Evolutionary conservation across 2,329 filamentous ascomycete species (phyloP).

Genomic region (Dothidotthia symphoricarpi): DNA sequence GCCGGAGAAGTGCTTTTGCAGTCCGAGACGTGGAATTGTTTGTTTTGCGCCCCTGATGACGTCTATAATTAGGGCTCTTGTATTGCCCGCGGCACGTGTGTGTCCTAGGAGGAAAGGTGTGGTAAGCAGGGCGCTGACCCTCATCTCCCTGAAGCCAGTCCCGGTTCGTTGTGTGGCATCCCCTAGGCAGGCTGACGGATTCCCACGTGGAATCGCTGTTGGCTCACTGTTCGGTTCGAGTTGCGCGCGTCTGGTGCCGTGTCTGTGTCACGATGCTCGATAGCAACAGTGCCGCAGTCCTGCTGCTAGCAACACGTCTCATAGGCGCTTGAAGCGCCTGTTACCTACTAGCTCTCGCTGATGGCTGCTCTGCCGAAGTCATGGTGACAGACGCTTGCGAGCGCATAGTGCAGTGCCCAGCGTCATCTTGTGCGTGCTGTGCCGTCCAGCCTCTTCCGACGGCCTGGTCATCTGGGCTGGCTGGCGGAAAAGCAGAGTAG

Average conservation of each 20-base stretch:
- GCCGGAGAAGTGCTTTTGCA: constrained; percentile 25
- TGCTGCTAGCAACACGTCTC: constrained; percentile 2
- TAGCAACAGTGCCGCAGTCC: not conserved
- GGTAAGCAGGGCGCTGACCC: constrained; percentile 24
- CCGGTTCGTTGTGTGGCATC: constrained; percentile 24
- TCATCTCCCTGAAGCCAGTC: constrained; percentile 26
- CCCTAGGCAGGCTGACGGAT: constrained; percentile 25
- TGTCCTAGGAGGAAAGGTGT: constrained; percentile 24
- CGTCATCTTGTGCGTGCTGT: constrained; percentile 12
- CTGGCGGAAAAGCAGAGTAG: constrained; percentile 15
- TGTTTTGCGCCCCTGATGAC: constrained; percentile 13
- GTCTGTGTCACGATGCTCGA: constrained; percentile 1
- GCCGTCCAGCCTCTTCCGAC: constrained; percentile 25
- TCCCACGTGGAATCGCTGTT: constrained; percentile 35
- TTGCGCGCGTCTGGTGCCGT: constrained; percentile 24
- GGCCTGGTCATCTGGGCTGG: constrained; percentile 27
- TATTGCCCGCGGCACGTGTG: constrained; percentile 41
- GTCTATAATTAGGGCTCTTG: constrained; percentile 34
- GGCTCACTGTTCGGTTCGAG: constrained; percentile 11
- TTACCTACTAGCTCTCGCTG: constrained; percentile 14
- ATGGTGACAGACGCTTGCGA: constrained; percentile 7
- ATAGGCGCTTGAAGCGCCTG: constrained; percentile 28
- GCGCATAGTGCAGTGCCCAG: constrained; percentile 10
- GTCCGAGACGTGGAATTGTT: constrained; percentile 21
- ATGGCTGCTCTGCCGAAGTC: constrained; percentile 25